Evolutionary conservation across 2,329 filamentous ascomycete genomes (phyloP).

Genomic region (Penicillium nordicum): DNA sequence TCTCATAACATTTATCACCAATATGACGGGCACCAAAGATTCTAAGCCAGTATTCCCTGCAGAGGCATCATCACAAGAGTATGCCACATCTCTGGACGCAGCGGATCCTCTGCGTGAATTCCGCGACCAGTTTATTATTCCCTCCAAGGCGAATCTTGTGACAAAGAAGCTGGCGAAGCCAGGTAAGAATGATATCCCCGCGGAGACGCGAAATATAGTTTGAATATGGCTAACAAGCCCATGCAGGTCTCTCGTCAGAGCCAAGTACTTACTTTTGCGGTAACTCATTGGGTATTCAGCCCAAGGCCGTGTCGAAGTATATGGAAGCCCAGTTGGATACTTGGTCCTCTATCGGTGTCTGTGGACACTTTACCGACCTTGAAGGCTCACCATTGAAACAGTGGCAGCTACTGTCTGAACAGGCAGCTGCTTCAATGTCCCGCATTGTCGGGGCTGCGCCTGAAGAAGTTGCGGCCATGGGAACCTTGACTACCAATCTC

Average conservation of each 20-base stretch:
- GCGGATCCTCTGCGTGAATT: conserved; percentile 59
- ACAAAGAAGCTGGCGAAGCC: conserved; percentile 55
- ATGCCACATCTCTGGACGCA: conserved; percentile 53
- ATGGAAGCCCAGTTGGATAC: conserved; percentile 71
- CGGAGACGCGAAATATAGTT: not conserved
- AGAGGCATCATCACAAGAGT: conserved; percentile 33
- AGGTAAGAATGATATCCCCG: conserved; percentile 18
- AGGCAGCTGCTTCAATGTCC: conserved; percentile 65
- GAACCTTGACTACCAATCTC: conserved; percentile 75
- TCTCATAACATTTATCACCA: not conserved
- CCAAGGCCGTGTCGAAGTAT: conserved; percentile 62
- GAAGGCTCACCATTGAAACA: conserved; percentile 63
- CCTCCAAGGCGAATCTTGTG: conserved; percentile 68
- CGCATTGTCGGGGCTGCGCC: conserved; percentile 69
- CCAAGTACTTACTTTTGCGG: conserved; percentile 73
- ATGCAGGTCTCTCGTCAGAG: conserved; percentile 35
- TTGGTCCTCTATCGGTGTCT: conserved; percentile 78
- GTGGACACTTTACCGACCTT: conserved; percentile 72
- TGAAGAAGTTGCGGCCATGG: conserved; percentile 79
- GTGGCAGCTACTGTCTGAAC: conserved; percentile 77
- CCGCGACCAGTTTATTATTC: conserved; percentile 71
- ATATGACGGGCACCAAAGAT: conserved; percentile 10
- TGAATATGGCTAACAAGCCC: conserved; percentile 8
- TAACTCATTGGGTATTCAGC: conserved; percentile 83
- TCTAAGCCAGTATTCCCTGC: conserved; percentile 31